Evolutionary conservation across 2,329 filamentous ascomycete genomes (phyloP).

Genomic region (Diplodia sapinea): DNA sequence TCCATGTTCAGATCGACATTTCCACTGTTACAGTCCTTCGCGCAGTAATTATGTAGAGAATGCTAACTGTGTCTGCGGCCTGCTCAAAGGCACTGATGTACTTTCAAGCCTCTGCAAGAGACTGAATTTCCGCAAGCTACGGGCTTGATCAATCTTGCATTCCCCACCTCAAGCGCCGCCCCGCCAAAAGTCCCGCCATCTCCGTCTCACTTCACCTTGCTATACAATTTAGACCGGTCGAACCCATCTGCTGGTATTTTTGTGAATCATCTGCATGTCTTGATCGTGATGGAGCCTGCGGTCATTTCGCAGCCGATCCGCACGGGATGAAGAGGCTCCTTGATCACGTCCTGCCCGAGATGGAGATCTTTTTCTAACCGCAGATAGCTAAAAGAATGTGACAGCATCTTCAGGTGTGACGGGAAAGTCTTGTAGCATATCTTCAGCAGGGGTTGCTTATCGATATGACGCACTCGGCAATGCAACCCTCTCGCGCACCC

Average conservation of each 20-base stretch:
- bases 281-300: not conserved
- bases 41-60: too few species aligned
- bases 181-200: not conserved
- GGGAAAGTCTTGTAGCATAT: not conserved
- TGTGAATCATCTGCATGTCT: not conserved
- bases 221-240: not conserved
- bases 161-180: not conserved
- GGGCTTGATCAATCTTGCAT: not conserved
- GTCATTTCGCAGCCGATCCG: not conserved
- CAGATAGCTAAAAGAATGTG: not conserved
- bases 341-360: not conserved
- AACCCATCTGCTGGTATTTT: not conserved
- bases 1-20: too few species aligned
- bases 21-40: too few species aligned
- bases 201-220: not conserved
- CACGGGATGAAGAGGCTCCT: not conserved
- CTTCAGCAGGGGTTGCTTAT: not conserved
- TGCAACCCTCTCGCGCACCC: not conserved
- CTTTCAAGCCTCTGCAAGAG: not conserved
- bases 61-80: too few species aligned
- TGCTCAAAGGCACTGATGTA: not conserved
- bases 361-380: not conserved
- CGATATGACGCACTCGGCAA: not conserved
- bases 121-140: not conserved
- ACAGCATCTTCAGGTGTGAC: not conserved